Percentiles rank a stretch among this genome's conserved stretches.
Evolutionary conservation across 345 rosid genomes (phyloP).

Genomic region (Eucalyptus microcorys): DNA sequence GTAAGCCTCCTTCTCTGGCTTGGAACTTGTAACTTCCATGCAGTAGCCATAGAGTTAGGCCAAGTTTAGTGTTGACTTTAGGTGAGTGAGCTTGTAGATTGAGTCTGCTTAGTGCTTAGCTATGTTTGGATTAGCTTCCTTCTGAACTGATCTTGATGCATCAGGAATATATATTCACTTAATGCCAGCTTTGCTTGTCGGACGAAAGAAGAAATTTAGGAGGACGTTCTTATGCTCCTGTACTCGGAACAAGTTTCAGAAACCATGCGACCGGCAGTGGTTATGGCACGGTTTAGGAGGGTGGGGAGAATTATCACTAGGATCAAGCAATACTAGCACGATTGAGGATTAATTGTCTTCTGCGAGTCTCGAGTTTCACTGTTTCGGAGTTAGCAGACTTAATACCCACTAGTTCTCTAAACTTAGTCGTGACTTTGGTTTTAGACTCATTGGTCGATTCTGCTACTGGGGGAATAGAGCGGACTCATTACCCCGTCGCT

Average conservation of each 20-base stretch:
- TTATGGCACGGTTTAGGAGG: too few species aligned
- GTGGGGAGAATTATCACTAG: too few species aligned
- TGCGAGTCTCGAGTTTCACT: constrained; percentile 7
- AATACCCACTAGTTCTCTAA: constrained; percentile 16
- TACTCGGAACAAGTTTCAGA: too few species aligned
- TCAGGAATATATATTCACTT: background rate
- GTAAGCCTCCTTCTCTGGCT: background rate
- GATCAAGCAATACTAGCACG: too few species aligned
- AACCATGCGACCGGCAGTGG: background rate
- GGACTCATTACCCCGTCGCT: constrained; percentile 3
- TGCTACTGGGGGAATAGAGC: constrained; percentile 12
- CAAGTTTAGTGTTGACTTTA: background rate
- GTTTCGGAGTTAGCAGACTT: constrained; percentile 21
- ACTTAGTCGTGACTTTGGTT: constrained; percentile 17
- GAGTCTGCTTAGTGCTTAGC: background rate
- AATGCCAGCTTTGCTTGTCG: background rate
- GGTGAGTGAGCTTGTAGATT: background rate
- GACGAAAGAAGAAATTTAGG: background rate
- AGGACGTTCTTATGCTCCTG: background rate
- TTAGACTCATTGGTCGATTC: constrained; percentile 24
- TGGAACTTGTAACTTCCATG: background rate
- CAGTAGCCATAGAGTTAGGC: background rate
- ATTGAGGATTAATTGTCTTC: background rate
- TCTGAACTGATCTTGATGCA: background rate
- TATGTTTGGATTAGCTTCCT: background rate